Evolutionary conservation across 1,284 basidiomycete species (phyloP).

Genomic region (Omphalotus olearius): DNA sequence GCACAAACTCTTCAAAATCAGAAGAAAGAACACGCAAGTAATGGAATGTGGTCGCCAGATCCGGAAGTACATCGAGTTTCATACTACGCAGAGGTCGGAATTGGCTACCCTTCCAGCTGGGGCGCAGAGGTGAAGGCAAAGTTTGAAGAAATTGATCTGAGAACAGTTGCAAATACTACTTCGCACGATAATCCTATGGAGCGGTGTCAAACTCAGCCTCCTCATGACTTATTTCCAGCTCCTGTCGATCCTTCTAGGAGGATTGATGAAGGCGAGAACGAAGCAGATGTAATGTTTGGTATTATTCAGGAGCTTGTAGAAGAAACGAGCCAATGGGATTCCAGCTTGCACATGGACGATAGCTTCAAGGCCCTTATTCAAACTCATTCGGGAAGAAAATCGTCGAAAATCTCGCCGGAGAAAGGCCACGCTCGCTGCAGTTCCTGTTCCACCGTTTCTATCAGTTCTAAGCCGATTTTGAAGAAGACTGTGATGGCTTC

Average conservation of each 20-base stretch:
- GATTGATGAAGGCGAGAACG: conserved; percentile 16
- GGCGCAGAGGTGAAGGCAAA: not conserved
- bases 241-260: not conserved
- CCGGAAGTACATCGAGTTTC: too few relatives aligned
- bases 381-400: not conserved
- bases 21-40: not conserved
- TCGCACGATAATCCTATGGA: not conserved
- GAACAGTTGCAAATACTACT: not conserved
- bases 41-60: not conserved
- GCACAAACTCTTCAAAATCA: not conserved
- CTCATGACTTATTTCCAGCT: not conserved
- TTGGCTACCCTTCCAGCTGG: conserved; percentile 16
- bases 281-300: conserved; percentile 29
- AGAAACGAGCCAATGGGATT: conserved; percentile 45
- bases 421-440: not conserved
- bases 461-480: not conserved
- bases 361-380: conserved; percentile 41
- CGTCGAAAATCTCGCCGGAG: conserved; percentile 1
- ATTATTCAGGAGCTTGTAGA: conserved; percentile 43
- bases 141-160: not conserved
- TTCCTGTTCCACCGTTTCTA: not conserved
- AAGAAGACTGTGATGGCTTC: conserved; percentile 3
- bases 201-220: not conserved
- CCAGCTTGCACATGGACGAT: conserved; percentile 38
- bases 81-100: conserved; percentile 12